Evolutionary conservation across 2,329 filamentous ascomycete genomes (phyloP), one percentile per base, ranked within the genome.

Genomic region (Biscogniauxia mediterranea): DNA sequence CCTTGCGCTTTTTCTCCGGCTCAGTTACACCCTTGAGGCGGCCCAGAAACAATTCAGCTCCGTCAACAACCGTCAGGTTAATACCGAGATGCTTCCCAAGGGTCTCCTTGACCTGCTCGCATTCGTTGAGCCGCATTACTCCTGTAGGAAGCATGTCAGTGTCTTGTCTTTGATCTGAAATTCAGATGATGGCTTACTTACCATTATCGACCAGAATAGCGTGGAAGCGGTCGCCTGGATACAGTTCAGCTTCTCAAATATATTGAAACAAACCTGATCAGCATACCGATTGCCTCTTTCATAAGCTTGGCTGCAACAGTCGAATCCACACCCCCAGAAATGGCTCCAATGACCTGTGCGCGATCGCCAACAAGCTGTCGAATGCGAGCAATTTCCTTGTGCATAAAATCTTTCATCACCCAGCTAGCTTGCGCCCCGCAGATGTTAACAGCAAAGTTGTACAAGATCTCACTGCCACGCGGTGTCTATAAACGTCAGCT

Each of bases 61-160:
- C 93, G 73, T 98, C 90, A 1, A 96, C 86, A 26, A 98, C 89
- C 0, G 91, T 96, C 2, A 98, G 82, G 76, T 97, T 95, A 76
- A 98, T 96, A 1, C 91, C 91, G 0, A 98, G 85, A 67, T 95
- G 88, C 71, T 93, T 76, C 1, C 83, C 83, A 2, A 98, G 84
- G 0, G 87, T 93, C 76, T 92, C 81, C 76, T 96, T 89, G 57
- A 98, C 95, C 70, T 89, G 81, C 67, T 88, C 79, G 67, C 89
- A 93, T 76, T 98, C 95, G 72, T 97, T 89, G 28, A 95, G 82
- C 49, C 95, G 87, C 84, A 99, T n/a, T n/a, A n/a, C n/a, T n/a
- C n/a, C n/a, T n/a, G n/a, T n/a, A n/a, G n/a, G n/a, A n/a, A n/a
- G n/a, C n/a, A n/a, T n/a, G n/a, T n/a, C n/a, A n/a, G n/a, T n/a